These are phyloP conservation scores for Neoascochyta sp. DNA, from an alignment of 2,329 filamentous ascomycete genomes.

Conservation along the genomic window DNA sequence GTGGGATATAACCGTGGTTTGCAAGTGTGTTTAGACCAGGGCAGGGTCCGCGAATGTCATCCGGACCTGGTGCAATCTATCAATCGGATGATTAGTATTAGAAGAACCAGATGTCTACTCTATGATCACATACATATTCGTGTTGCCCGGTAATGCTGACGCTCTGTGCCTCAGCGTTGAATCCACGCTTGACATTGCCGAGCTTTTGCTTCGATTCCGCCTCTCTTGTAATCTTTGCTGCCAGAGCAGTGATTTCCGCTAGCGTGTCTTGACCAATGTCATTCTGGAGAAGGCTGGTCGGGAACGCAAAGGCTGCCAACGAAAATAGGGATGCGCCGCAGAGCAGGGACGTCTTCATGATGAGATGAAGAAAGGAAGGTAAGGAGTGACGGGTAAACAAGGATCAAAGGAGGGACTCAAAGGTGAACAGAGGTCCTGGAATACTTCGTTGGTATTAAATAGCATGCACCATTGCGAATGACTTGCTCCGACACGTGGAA, in stretches of 20 bases:
- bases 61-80: constrained; percentile 6
- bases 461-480: no score
- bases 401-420: no score
- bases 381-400: constrained; percentile 1
- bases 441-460: no score
- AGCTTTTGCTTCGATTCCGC: constrained; percentile 5
- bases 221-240: constrained; percentile 10
- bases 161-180: constrained; percentile 13
- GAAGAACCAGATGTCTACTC: background rate
- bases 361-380: background rate
- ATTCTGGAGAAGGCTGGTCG: constrained; percentile 10
- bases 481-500: no score
- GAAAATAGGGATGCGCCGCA: constrained; percentile 10
- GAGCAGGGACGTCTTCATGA: constrained; percentile 10
- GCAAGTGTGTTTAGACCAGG: constrained; percentile 27
- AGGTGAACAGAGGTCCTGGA: no score
- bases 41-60: constrained; percentile 18
- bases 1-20: constrained; percentile 29
- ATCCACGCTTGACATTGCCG: constrained; percentile 7
- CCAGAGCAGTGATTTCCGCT: constrained; percentile 10
- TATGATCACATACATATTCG: constrained; percentile 6
- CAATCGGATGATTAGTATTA: constrained; percentile 1
- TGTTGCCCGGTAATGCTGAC: constrained; percentile 11
- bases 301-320: constrained; percentile 10
- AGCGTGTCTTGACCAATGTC: constrained; percentile 10